Percentiles rank a stretch among this genome's conserved stretches.
phyloP scores from a whole-genome alignment of 805 yeast genomes.

The Sungouiozyma intestinalis region DNA sequence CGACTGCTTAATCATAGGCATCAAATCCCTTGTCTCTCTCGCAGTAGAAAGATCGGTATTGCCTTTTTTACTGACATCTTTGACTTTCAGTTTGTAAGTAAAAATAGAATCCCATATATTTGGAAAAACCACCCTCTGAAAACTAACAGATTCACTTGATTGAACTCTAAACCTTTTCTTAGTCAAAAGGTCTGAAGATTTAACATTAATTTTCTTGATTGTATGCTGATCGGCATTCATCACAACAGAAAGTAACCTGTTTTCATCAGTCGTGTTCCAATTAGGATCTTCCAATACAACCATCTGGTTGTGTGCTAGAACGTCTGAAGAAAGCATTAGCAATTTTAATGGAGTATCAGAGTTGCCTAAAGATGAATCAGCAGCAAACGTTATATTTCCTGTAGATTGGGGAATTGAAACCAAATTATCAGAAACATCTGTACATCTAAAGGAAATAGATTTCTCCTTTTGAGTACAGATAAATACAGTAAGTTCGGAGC shows the following conservation, averaged over 20 bases:
- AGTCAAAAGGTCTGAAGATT: conserved; percentile 10
- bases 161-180: background rate
- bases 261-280: conserved; percentile 6
- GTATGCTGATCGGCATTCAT: conserved; percentile 2
- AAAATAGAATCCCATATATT: conserved; percentile 23
- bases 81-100: conserved; percentile 13
- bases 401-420: conserved; percentile 44
- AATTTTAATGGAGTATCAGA: conserved; percentile 38
- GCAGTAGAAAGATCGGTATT: background rate
- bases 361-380: conserved; percentile 51
- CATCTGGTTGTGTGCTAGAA: conserved; percentile 37
- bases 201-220: background rate
- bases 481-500: background rate
- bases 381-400: conserved; percentile 25
- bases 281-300: conserved; percentile 37
- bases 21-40: conserved; percentile 25
- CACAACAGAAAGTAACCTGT: conserved; percentile 18
- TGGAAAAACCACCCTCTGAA: conserved; percentile 17
- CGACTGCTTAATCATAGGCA: conserved; percentile 62
- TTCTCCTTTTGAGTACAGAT: background rate
- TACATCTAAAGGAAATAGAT: conserved; percentile 28
- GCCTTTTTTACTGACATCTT: conserved; percentile 2
- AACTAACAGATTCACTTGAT: background rate
- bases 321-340: conserved; percentile 32
- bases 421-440: conserved; percentile 32